Percentiles rank a stretch among this genome's conserved stretches.
These are phyloP conservation scores for Abelmoschus esculentus DNA, from an alignment of 345 rosid genomes.

Conservation along the genomic window DNA sequence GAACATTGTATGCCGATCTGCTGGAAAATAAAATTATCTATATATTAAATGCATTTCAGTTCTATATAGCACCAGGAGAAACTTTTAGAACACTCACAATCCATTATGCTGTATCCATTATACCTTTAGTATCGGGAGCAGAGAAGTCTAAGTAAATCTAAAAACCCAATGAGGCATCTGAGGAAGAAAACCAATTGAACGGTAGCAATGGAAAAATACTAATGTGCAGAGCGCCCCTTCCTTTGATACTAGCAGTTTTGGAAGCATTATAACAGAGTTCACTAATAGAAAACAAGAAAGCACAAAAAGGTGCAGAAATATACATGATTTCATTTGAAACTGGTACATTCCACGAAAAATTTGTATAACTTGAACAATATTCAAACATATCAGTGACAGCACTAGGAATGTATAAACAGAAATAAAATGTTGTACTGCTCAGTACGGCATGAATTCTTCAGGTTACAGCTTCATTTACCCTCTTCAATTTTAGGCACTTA, in stretches of 20 bases:
- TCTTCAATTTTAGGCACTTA: conserved; percentile 18
- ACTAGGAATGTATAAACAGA: neutral
- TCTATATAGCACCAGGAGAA: neutral
- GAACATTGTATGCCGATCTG: no score
- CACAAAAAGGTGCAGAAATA: neutral
- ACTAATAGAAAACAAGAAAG: neutral
- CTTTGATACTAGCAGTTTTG: no score
- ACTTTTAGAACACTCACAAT: neutral
- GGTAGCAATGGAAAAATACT: no score
- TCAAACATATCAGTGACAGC: neutral
- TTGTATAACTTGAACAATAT: neutral
- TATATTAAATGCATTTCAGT: no score
- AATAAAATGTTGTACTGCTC: neutral
- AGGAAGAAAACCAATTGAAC: no score
- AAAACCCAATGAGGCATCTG: no score
- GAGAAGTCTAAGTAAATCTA: no score
- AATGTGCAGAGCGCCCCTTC: no score
- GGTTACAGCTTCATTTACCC: neutral
- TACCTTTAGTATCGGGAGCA: neutral
- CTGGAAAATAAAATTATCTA: no score
- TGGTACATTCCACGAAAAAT: neutral
- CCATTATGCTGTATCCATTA: neutral
- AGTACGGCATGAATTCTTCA: neutral
- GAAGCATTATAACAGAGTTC: neutral
- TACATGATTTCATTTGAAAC: neutral